Percentiles rank a stretch among this genome's conserved stretches.
Evolutionary conservation across 495 filamentous ascomycete genomes (phyloP).

Genomic region (Neurospora intermedia): DNA sequence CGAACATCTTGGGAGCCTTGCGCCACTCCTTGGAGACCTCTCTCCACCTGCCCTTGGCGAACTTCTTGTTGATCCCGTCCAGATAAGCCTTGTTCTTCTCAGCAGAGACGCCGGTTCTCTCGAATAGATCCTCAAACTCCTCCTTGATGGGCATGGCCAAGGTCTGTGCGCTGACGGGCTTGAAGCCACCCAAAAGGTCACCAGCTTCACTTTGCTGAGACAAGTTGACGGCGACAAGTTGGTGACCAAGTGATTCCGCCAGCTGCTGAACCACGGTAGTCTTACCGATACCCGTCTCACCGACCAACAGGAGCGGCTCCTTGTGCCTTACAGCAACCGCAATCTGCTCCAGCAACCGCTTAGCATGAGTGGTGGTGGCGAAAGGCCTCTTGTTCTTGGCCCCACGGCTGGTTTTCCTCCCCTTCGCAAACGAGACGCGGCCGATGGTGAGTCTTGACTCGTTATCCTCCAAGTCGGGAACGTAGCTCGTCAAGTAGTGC

Average conservation of each 20-base stretch:
- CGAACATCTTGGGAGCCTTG: slow-evolving; percentile 76
- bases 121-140: slow-evolving; percentile 83
- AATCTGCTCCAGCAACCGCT: slow-evolving; percentile 71
- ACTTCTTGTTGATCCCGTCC: slow-evolving; percentile 63
- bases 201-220: slow-evolving; percentile 95
- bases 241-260: slow-evolving; percentile 67
- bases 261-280: slow-evolving; percentile 91
- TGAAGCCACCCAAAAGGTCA: slow-evolving; percentile 90
- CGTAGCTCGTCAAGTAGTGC: slow-evolving; percentile 56
- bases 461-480: slow-evolving; percentile 50
- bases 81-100: slow-evolving; percentile 82
- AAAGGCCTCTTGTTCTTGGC: slow-evolving; percentile 48
- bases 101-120: slow-evolving; percentile 65
- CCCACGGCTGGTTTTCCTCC: slow-evolving; percentile 27
- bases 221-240: slow-evolving; percentile 82
- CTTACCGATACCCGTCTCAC: slow-evolving; percentile 97
- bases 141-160: slow-evolving; percentile 85
- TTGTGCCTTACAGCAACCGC: slow-evolving; percentile 67
- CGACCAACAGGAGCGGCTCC: slow-evolving; percentile 86
- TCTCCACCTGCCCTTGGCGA: slow-evolving; percentile 74
- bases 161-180: slow-evolving; percentile 81
- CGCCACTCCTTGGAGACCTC: slow-evolving; percentile 76
- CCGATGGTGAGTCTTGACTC: slow-evolving; percentile 53
- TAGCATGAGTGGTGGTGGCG: slow-evolving; percentile 62
- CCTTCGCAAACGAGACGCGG: slow-evolving; percentile 47